Conservation (phyloP, 495 filamentous ascomycete genomes). For the Penicillium desertorum region DNA sequence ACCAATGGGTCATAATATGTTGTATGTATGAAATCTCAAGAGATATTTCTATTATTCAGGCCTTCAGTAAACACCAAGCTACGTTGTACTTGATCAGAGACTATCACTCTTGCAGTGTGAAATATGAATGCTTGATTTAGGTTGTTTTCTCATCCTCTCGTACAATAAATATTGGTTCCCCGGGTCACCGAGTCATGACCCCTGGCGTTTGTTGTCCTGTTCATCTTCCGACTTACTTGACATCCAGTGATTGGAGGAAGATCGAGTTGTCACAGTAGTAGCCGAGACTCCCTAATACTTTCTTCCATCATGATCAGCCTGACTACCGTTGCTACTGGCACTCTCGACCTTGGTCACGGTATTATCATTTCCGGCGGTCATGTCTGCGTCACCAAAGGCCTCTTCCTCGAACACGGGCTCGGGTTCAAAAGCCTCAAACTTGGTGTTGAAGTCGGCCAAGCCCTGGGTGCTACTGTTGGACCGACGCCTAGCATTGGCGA, state of each 20-base stretch:
- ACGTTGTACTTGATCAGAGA: background rate
- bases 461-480: constrained; percentile 81
- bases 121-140: background rate
- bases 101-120: background rate
- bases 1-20: constrained; percentile 3
- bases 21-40: constrained; percentile 9
- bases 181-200: background rate
- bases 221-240: background rate
- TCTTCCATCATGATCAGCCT: constrained; percentile 17
- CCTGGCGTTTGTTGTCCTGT: background rate
- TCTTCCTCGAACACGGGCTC: constrained; percentile 90
- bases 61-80: background rate
- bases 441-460: constrained; percentile 73
- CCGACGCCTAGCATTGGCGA: constrained; percentile 83
- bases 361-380: constrained; percentile 21
- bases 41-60: background rate
- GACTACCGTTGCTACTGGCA: constrained; percentile 27
- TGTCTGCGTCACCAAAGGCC: constrained; percentile 58
- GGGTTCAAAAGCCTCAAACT: constrained; percentile 80
- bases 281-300: constrained; percentile 9
- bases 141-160: background rate
- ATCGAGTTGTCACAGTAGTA: too few relatives aligned
- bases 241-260: background rate
- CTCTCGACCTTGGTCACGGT: constrained; percentile 28
- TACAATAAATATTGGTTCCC: background rate